Percentiles rank a stretch among this genome's conserved stretches.
These are phyloP conservation scores for Taiwanofungus camphoratus DNA, from an alignment of 1,284 basidiomycete species.

Conservation along the genomic window DNA sequence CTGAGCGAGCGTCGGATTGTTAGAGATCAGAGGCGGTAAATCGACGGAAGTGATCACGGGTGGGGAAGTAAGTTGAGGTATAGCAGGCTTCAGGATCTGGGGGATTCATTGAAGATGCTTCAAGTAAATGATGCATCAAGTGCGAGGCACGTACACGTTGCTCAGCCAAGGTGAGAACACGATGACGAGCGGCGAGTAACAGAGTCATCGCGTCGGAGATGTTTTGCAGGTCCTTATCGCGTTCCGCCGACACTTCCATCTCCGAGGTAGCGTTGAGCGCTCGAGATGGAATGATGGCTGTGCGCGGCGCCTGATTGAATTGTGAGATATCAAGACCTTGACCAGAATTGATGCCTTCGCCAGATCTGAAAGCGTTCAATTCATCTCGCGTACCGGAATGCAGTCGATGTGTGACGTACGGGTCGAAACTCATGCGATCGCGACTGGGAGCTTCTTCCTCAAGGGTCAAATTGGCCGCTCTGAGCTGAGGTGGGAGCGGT, in stretches of 20 bases:
- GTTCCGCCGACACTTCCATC: conserved; percentile 25
- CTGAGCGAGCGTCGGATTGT: conserved; percentile 63
- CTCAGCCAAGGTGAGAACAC: conserved; percentile 65
- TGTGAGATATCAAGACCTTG: no score
- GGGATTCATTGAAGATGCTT: conserved; percentile 1
- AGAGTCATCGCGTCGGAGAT: conserved; percentile 55
- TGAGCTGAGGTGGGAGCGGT: conserved; percentile 62
- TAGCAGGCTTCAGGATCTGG: conserved; percentile 33
- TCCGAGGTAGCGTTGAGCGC: conserved; percentile 11
- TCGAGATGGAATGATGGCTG: no score
- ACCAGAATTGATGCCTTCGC: no score
- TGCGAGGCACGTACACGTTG: conserved; percentile 53
- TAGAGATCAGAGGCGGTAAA: conserved; percentile 54
- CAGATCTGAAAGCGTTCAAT: no score
- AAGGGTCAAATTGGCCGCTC: conserved; percentile 59
- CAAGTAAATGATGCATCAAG: conserved; percentile 1
- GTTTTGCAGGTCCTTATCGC: conserved; percentile 33
- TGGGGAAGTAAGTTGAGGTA: conserved; percentile 45
- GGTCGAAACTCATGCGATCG: conserved; percentile 32
- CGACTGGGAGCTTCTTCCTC: conserved; percentile 50
- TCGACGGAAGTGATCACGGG: conserved; percentile 62
- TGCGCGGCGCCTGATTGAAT: no score
- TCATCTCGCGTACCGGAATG: no score
- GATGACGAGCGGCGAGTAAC: conserved; percentile 58
- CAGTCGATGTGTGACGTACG: conserved; percentile 11